Conservation (phyloP, 805 yeast species). For the Kuraishia cidri region DNA sequence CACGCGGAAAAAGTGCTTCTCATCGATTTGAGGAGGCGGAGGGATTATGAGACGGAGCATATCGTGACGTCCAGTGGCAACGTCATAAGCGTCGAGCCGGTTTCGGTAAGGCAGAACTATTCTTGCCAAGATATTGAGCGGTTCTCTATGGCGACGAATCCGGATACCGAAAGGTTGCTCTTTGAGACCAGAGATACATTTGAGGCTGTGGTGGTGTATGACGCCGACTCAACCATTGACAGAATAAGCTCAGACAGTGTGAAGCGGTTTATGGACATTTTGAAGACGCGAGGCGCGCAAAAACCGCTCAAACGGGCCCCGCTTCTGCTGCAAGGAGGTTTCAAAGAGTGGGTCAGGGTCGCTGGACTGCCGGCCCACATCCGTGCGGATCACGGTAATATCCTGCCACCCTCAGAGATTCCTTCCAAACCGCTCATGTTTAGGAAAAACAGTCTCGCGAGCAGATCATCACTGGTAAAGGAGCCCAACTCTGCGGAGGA, state of each 20-base stretch:
- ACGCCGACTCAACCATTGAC: slow-evolving; percentile 24
- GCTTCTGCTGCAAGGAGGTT: slow-evolving; percentile 48
- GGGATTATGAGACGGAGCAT: slow-evolving; percentile 55
- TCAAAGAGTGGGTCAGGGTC: slow-evolving; percentile 59
- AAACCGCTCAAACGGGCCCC: slow-evolving; percentile 29
- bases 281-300: slow-evolving; percentile 27
- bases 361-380: slow-evolving; percentile 11
- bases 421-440: slow-evolving; percentile 3
- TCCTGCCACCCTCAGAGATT: slow-evolving; percentile 9
- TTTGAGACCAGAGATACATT: slow-evolving; percentile 47
- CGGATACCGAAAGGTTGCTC: slow-evolving; percentile 41
- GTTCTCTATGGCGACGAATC: slow-evolving; percentile 45
- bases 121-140: slow-evolving; percentile 62
- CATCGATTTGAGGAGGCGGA: slow-evolving; percentile 62
- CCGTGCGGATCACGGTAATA: not conserved
- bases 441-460: slow-evolving; percentile 3
- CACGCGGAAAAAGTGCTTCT: slow-evolving; percentile 34
- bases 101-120: slow-evolving; percentile 37
- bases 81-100: slow-evolving; percentile 72
- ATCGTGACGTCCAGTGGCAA: slow-evolving; percentile 38
- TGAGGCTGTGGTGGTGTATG: slow-evolving; percentile 61
- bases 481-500: slow-evolving; percentile 1
- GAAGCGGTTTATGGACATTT: slow-evolving; percentile 23
- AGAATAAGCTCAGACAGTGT: slow-evolving; percentile 11
- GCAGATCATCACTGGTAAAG: not conserved